Evolutionary conservation across 371 early-diverging fungal species (phyloP).

Genomic region (Lichtheimia ornata): DNA sequence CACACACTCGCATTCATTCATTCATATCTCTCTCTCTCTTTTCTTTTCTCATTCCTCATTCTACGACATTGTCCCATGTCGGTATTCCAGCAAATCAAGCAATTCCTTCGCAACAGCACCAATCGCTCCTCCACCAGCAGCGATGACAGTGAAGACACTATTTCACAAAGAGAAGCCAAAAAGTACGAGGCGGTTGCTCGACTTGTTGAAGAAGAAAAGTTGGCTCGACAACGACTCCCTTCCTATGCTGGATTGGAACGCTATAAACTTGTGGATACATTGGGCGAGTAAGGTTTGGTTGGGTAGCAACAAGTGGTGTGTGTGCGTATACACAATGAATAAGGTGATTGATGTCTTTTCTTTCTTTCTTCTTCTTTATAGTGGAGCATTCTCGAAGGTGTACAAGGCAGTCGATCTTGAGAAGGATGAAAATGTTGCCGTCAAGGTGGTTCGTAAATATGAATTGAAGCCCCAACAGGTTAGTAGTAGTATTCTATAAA

Average conservation of each 20-base stretch:
- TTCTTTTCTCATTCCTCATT: neutral
- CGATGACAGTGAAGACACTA: conserved; percentile 1
- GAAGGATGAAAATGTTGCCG: conserved; percentile 64
- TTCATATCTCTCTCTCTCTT: neutral
- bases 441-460: conserved; percentile 71
- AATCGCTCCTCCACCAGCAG: conserved; percentile 1
- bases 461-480: conserved; percentile 34
- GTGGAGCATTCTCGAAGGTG: conserved; percentile 81
- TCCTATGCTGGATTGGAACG: conserved; percentile 35
- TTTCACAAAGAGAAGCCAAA: conserved; percentile 15
- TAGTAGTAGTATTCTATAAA: neutral
- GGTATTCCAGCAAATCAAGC: conserved; percentile 15
- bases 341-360: neutral
- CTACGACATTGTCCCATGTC: conserved; percentile 7
- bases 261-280: conserved; percentile 49
- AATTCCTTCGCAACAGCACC: conserved; percentile 13
- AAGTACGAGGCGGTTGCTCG: conserved; percentile 24
- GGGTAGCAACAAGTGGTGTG: neutral
- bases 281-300: conserved; percentile 60
- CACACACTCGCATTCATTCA: neutral
- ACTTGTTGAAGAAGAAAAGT: conserved; percentile 20
- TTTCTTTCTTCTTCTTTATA: conserved; percentile 16
- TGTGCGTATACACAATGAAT: neutral
- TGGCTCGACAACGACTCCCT: conserved; percentile 19
- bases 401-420: conserved; percentile 63